phyloP scores from a whole-genome alignment of 768 basidiomycete species.

The Phaffia tasmanica region DNA sequence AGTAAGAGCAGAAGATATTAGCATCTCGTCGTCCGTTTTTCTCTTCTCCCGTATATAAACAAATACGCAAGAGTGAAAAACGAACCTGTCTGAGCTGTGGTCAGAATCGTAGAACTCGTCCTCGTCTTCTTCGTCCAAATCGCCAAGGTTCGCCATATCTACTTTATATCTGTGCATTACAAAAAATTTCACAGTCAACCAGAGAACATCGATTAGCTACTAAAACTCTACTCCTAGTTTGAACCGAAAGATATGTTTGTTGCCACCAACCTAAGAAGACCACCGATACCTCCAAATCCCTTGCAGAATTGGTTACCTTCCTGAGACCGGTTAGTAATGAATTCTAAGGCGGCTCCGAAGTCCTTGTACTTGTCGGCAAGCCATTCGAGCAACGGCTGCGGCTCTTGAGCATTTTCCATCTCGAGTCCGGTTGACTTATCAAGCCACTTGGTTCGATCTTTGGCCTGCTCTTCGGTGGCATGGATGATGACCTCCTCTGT shows the following conservation, averaged over 20 bases:
- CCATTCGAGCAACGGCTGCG: slow-evolving; percentile 88
- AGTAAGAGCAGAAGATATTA: not conserved
- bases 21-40: no score
- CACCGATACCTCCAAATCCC: slow-evolving; percentile 96
- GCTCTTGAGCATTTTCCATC: slow-evolving; percentile 81
- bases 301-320: slow-evolving; percentile 97
- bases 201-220: not conserved
- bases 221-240: no score
- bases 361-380: slow-evolving; percentile 98
- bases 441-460: slow-evolving; percentile 79
- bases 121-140: slow-evolving; percentile 37
- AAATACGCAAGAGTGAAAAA: not conserved
- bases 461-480: slow-evolving; percentile 68
- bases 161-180: slow-evolving; percentile 69
- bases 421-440: slow-evolving; percentile 91
- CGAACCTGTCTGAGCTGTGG: slow-evolving; percentile 30
- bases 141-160: slow-evolving; percentile 71
- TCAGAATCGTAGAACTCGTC: slow-evolving; percentile 41
- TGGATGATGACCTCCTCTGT: slow-evolving; percentile 76
- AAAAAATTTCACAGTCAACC: no score
- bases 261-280: slow-evolving; percentile 46
- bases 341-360: slow-evolving; percentile 89
- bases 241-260: not conserved
- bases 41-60: not conserved
- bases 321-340: slow-evolving; percentile 90